Conservation (phyloP, 805 yeast species). For the Starmerella sp. region DNA sequence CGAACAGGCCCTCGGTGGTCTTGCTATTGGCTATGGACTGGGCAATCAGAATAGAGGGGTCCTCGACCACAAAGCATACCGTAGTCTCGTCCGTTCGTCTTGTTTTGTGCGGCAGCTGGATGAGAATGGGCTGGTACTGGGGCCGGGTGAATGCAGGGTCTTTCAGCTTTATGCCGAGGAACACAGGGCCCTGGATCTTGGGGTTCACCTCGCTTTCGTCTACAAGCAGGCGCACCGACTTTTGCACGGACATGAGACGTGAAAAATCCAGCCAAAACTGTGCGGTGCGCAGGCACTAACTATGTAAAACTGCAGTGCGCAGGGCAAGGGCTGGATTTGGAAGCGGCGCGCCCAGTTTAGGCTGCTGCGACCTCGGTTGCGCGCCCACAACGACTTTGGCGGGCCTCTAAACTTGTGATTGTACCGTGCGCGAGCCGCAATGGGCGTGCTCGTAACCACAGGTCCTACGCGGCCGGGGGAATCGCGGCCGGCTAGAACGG, state of each 20-base stretch:
- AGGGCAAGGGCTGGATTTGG: background rate
- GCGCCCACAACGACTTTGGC: too few relatives aligned
- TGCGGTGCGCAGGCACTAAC: background rate
- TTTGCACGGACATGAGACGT: background rate
- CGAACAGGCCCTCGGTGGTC: slow-evolving; percentile 15
- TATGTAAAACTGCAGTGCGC: background rate
- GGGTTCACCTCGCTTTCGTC: slow-evolving; percentile 14
- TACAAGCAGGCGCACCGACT: slow-evolving; percentile 14
- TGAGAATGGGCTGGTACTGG: slow-evolving; percentile 17
- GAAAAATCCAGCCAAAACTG: background rate
- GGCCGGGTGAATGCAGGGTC: slow-evolving; percentile 13
- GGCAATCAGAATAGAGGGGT: slow-evolving; percentile 15
- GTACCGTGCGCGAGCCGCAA: too few relatives aligned
- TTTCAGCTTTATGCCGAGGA: slow-evolving; percentile 15
- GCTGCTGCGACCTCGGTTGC: too few relatives aligned
- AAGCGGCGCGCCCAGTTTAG: too few relatives aligned
- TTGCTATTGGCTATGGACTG: slow-evolving; percentile 5
- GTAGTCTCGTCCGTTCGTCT: slow-evolving; percentile 19
- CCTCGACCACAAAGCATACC: slow-evolving; percentile 22
- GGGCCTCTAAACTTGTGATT: too few relatives aligned
- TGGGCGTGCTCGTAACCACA: too few relatives aligned
- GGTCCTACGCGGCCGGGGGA: too few relatives aligned
- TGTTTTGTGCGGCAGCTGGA: slow-evolving; percentile 21
- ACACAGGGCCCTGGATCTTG: slow-evolving; percentile 20
- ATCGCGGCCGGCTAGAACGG: too few relatives aligned